Evolutionary conservation across 1,284 basidiomycete species (phyloP), one percentile per base, ranked within the genome.

Genomic region (Cutaneotrichosporon sp.): DNA sequence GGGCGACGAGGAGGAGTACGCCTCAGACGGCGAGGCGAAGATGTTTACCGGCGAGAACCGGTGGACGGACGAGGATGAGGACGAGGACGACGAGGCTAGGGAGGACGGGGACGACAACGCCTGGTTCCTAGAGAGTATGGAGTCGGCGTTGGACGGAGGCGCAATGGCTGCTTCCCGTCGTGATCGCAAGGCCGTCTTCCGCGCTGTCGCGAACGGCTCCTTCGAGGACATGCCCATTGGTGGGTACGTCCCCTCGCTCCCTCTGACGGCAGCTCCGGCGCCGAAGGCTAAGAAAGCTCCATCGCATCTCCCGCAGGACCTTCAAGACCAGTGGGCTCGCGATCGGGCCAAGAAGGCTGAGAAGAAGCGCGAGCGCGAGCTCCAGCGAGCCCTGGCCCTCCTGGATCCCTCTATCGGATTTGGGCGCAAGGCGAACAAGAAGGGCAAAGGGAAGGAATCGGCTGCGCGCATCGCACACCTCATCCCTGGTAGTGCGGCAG

Each of bases 291-390:
- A 54, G 52, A 70, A 70, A 55, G 85, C 85, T 65, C 79, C 74
- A 34, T 79, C 80, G 55, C 61, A 75, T 14, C 72, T 90, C 45
- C 82, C 87, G 0, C 68, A 77, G 2, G 80, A 85, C 9, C 78
- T 96, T 1, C 80, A 80, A 55, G 80, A 75, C 0, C 86, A 85
- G 59, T 94, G 90, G 90, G 81, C 83, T 54, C 80, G 80, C 47
- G 91, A 94, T 66, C 85, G 89, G 2, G 75, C 78, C 49, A 86
- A 84, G 75, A 96, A 94, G 72, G 88, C 88, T 0, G 84, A 83
- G 54, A 76, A 79, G 67, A 93, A 90, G 70, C 79, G 77, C 4
- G 78, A 80, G 33, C 83, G 89, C 4, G 80, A 79, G 2, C 64
- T 75, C 14, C 75, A 77, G 54, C 53, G 53, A 14, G 46, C 39